phyloP scores from a whole-genome alignment of 2,329 filamentous ascomycete species.

The Helotiales sp. region DNA sequence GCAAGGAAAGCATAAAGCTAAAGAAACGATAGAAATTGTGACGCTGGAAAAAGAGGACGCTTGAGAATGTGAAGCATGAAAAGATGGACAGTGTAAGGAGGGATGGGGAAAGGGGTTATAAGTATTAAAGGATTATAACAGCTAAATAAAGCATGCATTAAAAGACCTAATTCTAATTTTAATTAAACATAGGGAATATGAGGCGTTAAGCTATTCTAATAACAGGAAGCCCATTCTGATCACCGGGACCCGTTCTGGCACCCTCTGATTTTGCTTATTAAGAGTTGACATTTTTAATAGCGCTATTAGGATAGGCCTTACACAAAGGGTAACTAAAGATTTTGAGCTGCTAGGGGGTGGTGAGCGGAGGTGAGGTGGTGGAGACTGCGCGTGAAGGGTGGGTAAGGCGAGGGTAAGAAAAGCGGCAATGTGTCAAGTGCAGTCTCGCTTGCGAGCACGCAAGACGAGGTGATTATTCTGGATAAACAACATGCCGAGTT shows the following conservation, averaged over 20 bases:
- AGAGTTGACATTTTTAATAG: constrained; percentile 13
- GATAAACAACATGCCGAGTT: constrained; percentile 13
- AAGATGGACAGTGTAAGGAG: neutral
- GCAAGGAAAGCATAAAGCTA: constrained; percentile 4
- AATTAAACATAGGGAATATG: constrained; percentile 7
- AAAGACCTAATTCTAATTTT: neutral
- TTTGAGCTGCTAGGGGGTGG: constrained; percentile 17
- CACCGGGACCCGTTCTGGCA: constrained; percentile 11
- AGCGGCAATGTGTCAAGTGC: constrained; percentile 15
- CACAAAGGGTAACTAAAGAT: constrained; percentile 14
- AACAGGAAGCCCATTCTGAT: constrained; percentile 17
- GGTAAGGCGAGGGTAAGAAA: constrained; percentile 21
- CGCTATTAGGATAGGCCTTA: constrained; percentile 9
- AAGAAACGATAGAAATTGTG: constrained; percentile 10
- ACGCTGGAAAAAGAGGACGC: neutral
- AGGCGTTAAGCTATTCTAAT: constrained; percentile 19
- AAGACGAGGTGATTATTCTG: constrained; percentile 17
- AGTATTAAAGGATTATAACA: neutral
- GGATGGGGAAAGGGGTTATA: neutral
- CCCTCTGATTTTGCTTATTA: constrained; percentile 10
- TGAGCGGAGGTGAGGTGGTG: constrained; percentile 20
- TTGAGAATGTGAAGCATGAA: neutral
- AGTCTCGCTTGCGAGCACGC: constrained; percentile 6
- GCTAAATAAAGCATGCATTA: neutral
- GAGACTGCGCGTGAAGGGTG: constrained; percentile 20